phyloP scores from a whole-genome alignment of 805 yeast genomes.

The Middelhovenomyces tepae region DNA sequence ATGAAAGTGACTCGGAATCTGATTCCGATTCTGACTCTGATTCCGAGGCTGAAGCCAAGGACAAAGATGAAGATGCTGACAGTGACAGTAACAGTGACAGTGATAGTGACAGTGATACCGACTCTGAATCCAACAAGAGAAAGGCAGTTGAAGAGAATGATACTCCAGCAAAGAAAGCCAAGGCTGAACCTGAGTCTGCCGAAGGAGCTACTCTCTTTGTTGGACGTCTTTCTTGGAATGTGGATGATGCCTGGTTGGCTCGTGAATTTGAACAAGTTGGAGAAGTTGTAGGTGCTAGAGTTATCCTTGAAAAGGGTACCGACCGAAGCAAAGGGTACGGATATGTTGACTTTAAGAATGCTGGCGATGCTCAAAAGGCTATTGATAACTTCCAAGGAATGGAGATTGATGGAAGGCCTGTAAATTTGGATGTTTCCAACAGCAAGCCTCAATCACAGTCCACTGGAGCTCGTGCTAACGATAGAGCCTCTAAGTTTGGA shows the following conservation, averaged over 20 bases:
- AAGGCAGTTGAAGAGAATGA: conserved; percentile 33
- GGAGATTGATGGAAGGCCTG: conserved; percentile 95
- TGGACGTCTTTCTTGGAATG: conserved; percentile 95
- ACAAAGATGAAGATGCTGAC: conserved; percentile 16
- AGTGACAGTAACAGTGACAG: conserved; percentile 24
- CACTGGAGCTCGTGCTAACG: conserved; percentile 43
- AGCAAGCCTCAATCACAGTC: conserved; percentile 58
- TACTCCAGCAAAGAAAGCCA: conserved; percentile 46
- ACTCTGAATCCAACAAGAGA: conserved; percentile 20
- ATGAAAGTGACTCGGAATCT: conserved; percentile 24
- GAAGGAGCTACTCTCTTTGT: conserved; percentile 66
- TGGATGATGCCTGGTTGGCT: conserved; percentile 90
- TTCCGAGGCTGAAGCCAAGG: conserved; percentile 13
- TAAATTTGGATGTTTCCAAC: conserved; percentile 86
- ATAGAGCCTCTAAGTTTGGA: conserved; percentile 85
- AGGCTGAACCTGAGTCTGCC: conserved; percentile 26
- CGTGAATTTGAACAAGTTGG: conserved; percentile 71
- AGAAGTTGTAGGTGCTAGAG: conserved; percentile 84
- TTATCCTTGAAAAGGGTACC: conserved; percentile 83
- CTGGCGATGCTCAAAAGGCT: conserved; percentile 78
- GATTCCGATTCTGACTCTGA: conserved; percentile 24
- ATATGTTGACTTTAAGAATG: conserved; percentile 84
- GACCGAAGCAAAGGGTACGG: conserved; percentile 92
- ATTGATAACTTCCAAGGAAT: conserved; percentile 76
- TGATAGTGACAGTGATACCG: conserved; percentile 18